These are phyloP conservation scores for Trichophyton benhamiae DNA, from an alignment of 2,329 filamentous ascomycete species.

Conservation along the genomic window DNA sequence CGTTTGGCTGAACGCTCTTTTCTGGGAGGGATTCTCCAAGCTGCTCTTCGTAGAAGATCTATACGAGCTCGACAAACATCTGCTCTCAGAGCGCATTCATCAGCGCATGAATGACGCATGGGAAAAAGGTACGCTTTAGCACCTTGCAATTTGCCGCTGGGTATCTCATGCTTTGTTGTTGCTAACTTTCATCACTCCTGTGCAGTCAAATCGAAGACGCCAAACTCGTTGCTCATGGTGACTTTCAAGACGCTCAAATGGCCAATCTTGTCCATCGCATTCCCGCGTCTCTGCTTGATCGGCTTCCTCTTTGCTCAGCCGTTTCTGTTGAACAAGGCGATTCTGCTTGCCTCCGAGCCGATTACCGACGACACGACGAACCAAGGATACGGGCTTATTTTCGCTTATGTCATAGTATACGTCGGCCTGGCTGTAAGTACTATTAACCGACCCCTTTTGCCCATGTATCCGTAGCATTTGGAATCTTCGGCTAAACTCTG, in stretches of 20 bases:
- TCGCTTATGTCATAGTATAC: constrained; percentile 34
- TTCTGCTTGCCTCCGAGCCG: constrained; percentile 23
- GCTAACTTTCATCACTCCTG: constrained; percentile 1
- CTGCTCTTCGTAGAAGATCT: constrained; percentile 35
- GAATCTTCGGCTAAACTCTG: background rate
- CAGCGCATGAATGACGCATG: constrained; percentile 28
- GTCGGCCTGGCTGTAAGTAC: constrained; percentile 28
- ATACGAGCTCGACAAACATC: constrained; percentile 34
- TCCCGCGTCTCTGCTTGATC: constrained; percentile 24
- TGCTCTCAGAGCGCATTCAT: constrained; percentile 32
- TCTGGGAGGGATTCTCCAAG: constrained; percentile 38
- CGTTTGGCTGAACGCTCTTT: constrained; percentile 43
- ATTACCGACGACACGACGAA: constrained; percentile 21
- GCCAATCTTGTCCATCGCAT: constrained; percentile 23
- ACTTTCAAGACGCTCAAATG: constrained; percentile 24
- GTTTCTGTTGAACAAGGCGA: constrained; percentile 27
- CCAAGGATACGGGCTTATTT: constrained; percentile 33
- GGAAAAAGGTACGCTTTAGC: constrained; percentile 25
- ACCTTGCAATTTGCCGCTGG: constrained; percentile 4
- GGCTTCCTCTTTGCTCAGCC: constrained; percentile 29
- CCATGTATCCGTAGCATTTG: no score
- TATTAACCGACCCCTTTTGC: no score
- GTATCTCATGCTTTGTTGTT: background rate
- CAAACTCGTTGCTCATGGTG: constrained; percentile 22
- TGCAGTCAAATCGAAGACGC: constrained; percentile 18